Conservation (phyloP, 495 filamentous ascomycete species). For the Neurospora intermedia region DNA sequence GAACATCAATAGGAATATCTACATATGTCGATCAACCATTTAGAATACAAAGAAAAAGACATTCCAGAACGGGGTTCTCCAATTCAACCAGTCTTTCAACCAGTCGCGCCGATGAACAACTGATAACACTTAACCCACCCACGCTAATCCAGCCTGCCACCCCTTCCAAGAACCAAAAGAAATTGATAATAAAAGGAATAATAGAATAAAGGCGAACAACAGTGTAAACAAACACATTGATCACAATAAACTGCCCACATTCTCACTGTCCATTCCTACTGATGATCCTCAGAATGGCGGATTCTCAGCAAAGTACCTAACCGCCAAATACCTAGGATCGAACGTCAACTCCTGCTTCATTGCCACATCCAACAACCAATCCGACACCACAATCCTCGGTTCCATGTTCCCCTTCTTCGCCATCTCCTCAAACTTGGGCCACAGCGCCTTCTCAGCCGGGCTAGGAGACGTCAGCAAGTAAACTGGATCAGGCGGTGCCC, state of each 20-base stretch:
- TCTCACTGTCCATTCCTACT: not conserved
- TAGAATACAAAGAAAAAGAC: not conserved
- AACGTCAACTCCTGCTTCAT: constrained; percentile 71
- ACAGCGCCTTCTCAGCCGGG: constrained; percentile 59
- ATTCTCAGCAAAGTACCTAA: constrained; percentile 12
- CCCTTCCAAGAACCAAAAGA: not conserved
- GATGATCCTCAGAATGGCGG: not conserved
- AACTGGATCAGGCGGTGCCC: constrained; percentile 51
- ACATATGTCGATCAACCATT: not conserved
- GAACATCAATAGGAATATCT: not conserved
- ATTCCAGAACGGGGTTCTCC: not conserved
- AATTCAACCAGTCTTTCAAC: not conserved
- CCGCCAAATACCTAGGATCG: constrained; percentile 47
- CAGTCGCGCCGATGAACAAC: not conserved
- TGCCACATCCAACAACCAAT: constrained; percentile 83
- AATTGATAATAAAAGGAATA: not conserved
- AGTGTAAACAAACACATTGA: not conserved
- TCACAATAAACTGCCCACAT: not conserved
- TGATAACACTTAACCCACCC: not conserved
- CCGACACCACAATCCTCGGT: constrained; percentile 64
- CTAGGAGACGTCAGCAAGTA: constrained; percentile 61
- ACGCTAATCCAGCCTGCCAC: not conserved
- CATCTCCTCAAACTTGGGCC: constrained; percentile 70
- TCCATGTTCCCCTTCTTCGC: constrained; percentile 59
- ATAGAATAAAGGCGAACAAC: not conserved